Base-by-base conservation (phyloP, 768 basidiomycete species). In the Mycena maculata region DNA sequence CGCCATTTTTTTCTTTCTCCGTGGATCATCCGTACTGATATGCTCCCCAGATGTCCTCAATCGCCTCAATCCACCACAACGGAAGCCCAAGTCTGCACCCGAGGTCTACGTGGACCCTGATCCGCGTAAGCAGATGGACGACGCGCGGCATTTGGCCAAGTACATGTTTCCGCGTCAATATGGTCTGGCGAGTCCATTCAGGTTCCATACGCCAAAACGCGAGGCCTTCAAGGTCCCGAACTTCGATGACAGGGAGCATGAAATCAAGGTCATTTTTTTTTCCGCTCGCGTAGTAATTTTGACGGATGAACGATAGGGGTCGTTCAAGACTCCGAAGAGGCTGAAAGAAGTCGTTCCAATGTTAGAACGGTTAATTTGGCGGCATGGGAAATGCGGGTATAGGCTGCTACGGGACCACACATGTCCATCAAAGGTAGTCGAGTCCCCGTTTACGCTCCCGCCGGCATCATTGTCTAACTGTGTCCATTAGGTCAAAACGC, bases 161-260 rank as follows among this genome's bases (percentile, higher is more conserved):
- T 91, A 95, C 72, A 81, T 99, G 2, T 97, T 99, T 72, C 90
- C 95, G 11, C 84, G 90, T 42, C 92, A 95, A 71, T 94, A 90
- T 72, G 85, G 86, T 0, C 74, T 98, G 1, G 74, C 82, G 6
- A 92, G 81, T 69, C 84, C 90, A 2, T 96, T 95, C 66, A 41
- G 56, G 15, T 60, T 72, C 48, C 66, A 65, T 50, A 73, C 61
- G 25, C 68, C 67, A 20, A 77, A 71, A 36, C 77, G 73, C 45
- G 72, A 77, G 47, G 67, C 73, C 0, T 79, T 79, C 45, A 76
- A 77, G 30, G 80, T 85, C 64, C 82, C 83, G 4, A 84, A 91
- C 72, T 90, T 86, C 71, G 69, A 80, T 20, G 87, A 92, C 70
- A 84, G 90, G 69, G 92, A 93, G 69, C 69, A 74, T 1, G 92